Base-by-base conservation (phyloP, 345 rosid genomes). In the Brassica incana region DNA sequence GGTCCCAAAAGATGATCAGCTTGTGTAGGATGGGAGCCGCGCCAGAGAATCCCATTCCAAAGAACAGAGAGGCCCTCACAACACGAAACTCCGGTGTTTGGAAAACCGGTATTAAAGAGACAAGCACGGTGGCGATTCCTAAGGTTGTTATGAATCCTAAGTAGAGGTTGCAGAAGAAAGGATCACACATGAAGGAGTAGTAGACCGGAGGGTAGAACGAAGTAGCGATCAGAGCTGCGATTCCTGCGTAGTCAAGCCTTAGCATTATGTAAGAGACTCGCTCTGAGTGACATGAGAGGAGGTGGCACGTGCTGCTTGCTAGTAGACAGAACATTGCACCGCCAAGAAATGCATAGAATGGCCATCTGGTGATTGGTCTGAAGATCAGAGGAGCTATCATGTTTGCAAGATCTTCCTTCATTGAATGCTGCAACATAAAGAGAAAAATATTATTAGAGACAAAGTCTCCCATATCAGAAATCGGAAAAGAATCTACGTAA, bases 301-400 rank as follows among this genome's bases (percentile, higher is more conserved):
- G 97, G 73, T 95, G 97, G 79, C 95, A 95, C 0, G 87, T 82
- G 76, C 99, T 95, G 86, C 97, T 92, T 5, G 94, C 90, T 29
- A 95, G 88, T 78, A 95, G 80, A 85, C 99, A 92, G 87, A 95
- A 95, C 97, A 95, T 92, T 3, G 97, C 99, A 0, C 99, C 99
- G 0, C 97, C 95, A 82, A 92, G 3, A 87, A 95, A 95, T 43
- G 89, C 91, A 10, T 88, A 95, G 78, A 95, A 92, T 3, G 99
- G 99, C 97, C 99, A 95, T 9, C 97, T 79, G 0, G 99, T 90
- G 15, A 91, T 92, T 8, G 97, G 99, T 73, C 92, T 79, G 71
- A 87, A 54, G 85, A 87, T 79, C 18, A 90, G 76, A 10, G 99
- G 94, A 56, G 97, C 97, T 77, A 92, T 81, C 64, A 88, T 71